A percentile compares a stretch with the other conserved stretches of the same genome.
These are phyloP conservation scores for Pythium scleroteichum DNA, from an alignment of 352 stramenopile genomes.

Conservation along the genomic window DNA sequence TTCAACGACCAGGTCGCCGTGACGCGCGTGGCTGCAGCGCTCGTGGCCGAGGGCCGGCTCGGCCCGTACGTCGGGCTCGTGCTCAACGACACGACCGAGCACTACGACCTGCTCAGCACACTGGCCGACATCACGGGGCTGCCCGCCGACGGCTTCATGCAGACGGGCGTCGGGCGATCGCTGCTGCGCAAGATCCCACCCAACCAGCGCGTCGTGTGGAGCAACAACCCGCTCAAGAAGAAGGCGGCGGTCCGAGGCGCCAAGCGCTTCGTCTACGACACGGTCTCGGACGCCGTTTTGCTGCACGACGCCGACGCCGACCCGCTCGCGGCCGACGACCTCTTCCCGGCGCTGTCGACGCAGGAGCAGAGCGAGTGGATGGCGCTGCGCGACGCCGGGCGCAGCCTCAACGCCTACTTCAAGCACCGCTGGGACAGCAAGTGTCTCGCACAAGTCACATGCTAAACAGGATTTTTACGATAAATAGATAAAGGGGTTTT, in stretches of 20 bases:
- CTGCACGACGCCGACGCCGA: slow-evolving; percentile 43
- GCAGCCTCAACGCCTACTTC: slow-evolving; percentile 53
- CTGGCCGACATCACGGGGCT: slow-evolving; percentile 28
- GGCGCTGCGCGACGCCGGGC: slow-evolving; percentile 18
- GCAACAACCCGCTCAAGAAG: slow-evolving; percentile 59
- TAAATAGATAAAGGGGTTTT: no score
- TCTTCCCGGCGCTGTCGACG: slow-evolving; percentile 30
- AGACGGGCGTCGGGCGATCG: slow-evolving; percentile 28
- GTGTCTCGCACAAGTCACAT: slow-evolving; percentile 34
- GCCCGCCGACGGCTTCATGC: slow-evolving; percentile 21
- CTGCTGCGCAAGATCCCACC: slow-evolving; percentile 45
- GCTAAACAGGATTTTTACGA: slow-evolving; percentile 5
- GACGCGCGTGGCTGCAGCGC: slow-evolving; percentile 26
- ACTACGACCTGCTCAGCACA: slow-evolving; percentile 33
- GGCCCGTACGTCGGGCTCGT: slow-evolving; percentile 12
- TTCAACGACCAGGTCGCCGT: slow-evolving; percentile 28
- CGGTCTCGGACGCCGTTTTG: slow-evolving; percentile 29
- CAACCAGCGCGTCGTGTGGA: slow-evolving; percentile 43
- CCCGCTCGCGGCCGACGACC: slow-evolving; percentile 39
- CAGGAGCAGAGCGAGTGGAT: slow-evolving; percentile 20
- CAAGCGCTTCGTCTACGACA: slow-evolving; percentile 46
- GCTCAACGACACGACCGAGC: slow-evolving; percentile 19
- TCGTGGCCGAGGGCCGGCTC: slow-evolving; percentile 28
- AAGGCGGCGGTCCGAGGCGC: slow-evolving; percentile 39
- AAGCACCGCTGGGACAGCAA: slow-evolving; percentile 48